Conservation (phyloP, 2,329 filamentous ascomycete genomes). For the Drechslerella coelobrocha region DNA sequence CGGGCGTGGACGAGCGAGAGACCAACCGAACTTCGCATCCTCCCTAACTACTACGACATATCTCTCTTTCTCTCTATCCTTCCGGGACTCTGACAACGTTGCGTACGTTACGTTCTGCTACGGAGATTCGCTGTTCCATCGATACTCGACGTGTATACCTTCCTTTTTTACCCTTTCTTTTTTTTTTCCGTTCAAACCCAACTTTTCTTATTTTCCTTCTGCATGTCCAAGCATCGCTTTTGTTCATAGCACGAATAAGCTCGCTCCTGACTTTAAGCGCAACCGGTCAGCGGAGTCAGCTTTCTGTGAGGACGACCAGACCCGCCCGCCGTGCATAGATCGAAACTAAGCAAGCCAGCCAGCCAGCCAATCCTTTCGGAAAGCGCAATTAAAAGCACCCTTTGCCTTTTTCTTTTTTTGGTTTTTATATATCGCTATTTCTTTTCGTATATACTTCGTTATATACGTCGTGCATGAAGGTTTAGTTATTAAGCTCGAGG, state of each 20-base stretch:
- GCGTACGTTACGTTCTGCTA: neutral
- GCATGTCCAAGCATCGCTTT: neutral
- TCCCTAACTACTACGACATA: neutral
- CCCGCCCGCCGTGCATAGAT: conserved; percentile 13
- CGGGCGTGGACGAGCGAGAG: neutral
- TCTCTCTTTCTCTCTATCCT: too few species aligned
- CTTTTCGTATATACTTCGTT: neutral
- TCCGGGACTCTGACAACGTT: neutral
- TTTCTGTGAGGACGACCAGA: conserved; percentile 37
- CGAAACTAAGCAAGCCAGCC: conserved; percentile 4
- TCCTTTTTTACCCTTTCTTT: conserved; percentile 1
- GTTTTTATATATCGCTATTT: neutral
- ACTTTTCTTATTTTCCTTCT: neutral
- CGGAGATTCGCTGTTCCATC: neutral
- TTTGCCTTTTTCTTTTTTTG: neutral
- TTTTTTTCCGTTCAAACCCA: neutral
- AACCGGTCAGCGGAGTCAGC: conserved; percentile 47
- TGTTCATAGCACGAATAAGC: conserved; percentile 14
- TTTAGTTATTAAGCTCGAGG: neutral
- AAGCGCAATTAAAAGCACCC: conserved; percentile 13
- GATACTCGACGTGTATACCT: conserved; percentile 1
- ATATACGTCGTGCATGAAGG: neutral
- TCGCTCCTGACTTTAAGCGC: conserved; percentile 43
- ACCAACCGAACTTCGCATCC: neutral
- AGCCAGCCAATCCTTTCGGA: conserved; percentile 25